Conservation (phyloP, 2,329 filamentous ascomycete genomes). For the Colletotrichum musicola region DNA sequence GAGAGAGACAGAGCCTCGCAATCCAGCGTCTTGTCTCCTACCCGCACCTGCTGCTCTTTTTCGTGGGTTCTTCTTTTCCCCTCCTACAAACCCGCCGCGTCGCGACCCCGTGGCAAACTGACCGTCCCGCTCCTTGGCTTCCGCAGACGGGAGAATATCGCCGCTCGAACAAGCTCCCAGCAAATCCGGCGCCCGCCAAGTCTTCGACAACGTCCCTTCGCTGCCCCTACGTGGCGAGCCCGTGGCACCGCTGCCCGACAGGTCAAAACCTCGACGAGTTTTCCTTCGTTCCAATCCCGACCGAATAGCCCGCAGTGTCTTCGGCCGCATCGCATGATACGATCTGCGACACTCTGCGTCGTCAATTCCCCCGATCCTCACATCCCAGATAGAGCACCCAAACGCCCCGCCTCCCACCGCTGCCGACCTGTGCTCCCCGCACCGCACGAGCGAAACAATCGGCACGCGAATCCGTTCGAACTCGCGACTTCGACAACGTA, state of each 20-base stretch:
- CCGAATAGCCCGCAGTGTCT: not conserved
- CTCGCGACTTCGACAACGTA: not conserved
- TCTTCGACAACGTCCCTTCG: not conserved
- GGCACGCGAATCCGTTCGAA: too few relatives aligned
- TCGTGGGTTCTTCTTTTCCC: constrained; percentile 4
- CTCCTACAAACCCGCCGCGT: not conserved
- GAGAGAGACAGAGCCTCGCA: not conserved
- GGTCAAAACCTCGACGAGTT: not conserved
- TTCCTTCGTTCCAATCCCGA: not conserved
- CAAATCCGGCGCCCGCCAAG: constrained; percentile 4
- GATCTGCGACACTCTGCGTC: constrained; percentile 28
- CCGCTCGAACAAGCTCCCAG: not conserved
- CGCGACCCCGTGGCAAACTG: not conserved
- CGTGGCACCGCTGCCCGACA: not conserved
- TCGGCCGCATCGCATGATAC: constrained; percentile 19
- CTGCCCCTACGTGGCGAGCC: constrained; percentile 2
- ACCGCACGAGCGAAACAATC: not conserved
- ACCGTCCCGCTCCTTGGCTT: constrained; percentile 2
- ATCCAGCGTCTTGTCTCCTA: not conserved
- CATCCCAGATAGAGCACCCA: constrained; percentile 2
- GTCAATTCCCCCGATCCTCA: constrained; percentile 13
- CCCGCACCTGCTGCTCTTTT: not conserved
- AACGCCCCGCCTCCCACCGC: constrained; percentile 18
- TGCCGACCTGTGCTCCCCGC: constrained; percentile 9
- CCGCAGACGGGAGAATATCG: constrained; percentile 8